Conservation (phyloP, 768 basidiomycete genomes). For the Collybia mongolica region DNA sequence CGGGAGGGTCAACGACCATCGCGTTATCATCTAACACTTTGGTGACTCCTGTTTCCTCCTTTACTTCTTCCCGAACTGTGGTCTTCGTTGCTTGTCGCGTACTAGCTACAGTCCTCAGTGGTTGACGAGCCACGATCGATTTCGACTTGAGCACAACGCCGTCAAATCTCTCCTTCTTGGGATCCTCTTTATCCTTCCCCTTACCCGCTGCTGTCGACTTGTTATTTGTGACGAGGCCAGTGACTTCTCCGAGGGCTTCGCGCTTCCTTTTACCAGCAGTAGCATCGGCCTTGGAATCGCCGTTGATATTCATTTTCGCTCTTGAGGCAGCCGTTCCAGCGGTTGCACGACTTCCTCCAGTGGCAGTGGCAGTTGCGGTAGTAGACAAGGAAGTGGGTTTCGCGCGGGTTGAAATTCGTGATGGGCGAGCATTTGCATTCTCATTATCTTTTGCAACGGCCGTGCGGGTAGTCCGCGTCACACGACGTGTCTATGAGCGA, state of each 20-base stretch:
- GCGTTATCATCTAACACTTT: slow-evolving; percentile 46
- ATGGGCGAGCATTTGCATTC: slow-evolving; percentile 67
- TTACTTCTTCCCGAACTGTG: slow-evolving; percentile 23
- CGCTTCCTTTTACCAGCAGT: slow-evolving; percentile 74
- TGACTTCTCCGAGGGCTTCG: slow-evolving; percentile 76
- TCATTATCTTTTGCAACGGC: slow-evolving; percentile 63
- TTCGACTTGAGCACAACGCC: slow-evolving; percentile 63
- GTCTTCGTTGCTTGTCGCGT: slow-evolving; percentile 36
- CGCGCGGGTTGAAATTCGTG: slow-evolving; percentile 59
- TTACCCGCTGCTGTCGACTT: slow-evolving; percentile 37
- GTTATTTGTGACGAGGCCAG: slow-evolving; percentile 47
- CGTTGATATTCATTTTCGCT: slow-evolving; percentile 43
- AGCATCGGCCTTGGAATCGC: slow-evolving; percentile 42
- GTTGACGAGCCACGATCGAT: slow-evolving; percentile 42
- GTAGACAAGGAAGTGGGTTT: slow-evolving; percentile 49
- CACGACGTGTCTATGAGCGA: slow-evolving; percentile 61
- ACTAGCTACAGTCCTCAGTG: slow-evolving; percentile 51
- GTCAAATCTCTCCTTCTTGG: slow-evolving; percentile 54
- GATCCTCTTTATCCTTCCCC: slow-evolving; percentile 61
- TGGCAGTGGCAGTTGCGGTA: slow-evolving; percentile 31
- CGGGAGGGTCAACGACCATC: slow-evolving; percentile 48
- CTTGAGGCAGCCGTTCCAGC: slow-evolving; percentile 51
- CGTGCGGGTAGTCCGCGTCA: slow-evolving; percentile 49
- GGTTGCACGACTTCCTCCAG: slow-evolving; percentile 45
- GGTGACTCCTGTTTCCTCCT: slow-evolving; percentile 25